Evolutionary conservation across 805 yeast species (phyloP), one percentile per base, ranked within the genome.

Genomic region (Cyberlindnera nakhonratchasimensis): DNA sequence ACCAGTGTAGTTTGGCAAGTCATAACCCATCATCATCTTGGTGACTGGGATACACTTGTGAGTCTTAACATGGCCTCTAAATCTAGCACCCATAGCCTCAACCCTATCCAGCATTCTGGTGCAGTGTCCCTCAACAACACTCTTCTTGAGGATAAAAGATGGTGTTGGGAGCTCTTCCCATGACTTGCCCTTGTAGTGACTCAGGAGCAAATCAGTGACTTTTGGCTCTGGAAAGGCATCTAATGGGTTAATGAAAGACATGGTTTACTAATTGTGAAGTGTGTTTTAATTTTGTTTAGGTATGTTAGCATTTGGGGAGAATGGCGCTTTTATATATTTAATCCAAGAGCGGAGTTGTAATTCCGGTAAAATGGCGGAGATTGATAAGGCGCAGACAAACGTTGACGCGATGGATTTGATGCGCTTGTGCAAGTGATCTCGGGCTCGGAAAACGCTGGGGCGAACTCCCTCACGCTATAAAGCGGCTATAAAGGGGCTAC

Each of bases 1-100:
- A 1, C 69, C 64, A 3, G 53, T 41, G 37, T 53, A 53, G 11
- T 51, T 37, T 11, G 58, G 53, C 19, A 61, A 44, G 5, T 71
- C 72, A 36, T 67, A 53, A 2, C 77, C 82, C 56, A 81, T 57
- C 61, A 81, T 85, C 31, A 74, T 58, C 18, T 59, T 52, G 3
- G 79, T 65, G 6, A 86, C 89, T 50, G 80, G 83, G 9, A 67
- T 49, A 1, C 85, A 73, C 58, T 86, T 85, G 58, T 82, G 89
- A 0, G 93, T 86, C 60, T 85, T 85, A 18, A 85, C 78, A 57
- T 84, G 89, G 4, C 85, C 82, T 45, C 95, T 67, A 57, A 84
- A 83, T 16, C 60, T 65, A n/a, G 63, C 59, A 8, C 54, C 48
- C 33, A 75, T 54, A 1, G 57, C 53, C 1, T 45, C 39, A 2